Percentiles rank a stretch among this genome's conserved stretches.
Evolutionary conservation across 495 filamentous ascomycete genomes (phyloP).

Genomic region (Usnea hakonensis): DNA sequence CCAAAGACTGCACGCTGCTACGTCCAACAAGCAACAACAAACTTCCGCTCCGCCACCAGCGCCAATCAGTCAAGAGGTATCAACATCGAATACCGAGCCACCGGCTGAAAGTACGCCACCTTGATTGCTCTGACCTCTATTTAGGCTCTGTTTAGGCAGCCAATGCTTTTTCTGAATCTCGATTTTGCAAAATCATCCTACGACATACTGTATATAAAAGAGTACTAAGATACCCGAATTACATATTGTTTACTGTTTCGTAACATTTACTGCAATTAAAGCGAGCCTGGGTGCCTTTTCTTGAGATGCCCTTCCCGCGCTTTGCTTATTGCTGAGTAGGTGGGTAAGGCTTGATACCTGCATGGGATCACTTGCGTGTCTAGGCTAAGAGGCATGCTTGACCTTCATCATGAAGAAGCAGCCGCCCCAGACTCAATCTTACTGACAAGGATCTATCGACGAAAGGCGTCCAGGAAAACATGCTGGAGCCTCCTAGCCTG

Average conservation of each 20-base stretch:
- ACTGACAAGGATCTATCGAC: too few relatives aligned
- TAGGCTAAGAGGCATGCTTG: background rate
- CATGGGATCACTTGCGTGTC: background rate
- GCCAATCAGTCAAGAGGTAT: conserved; percentile 30
- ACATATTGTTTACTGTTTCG: background rate
- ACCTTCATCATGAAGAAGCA: background rate
- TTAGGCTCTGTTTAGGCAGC: background rate
- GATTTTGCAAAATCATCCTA: background rate
- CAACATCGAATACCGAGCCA: background rate
- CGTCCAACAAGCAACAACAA: conserved; percentile 39
- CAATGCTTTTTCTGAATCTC: background rate
- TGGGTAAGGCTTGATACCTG: background rate
- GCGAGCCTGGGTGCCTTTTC: background rate
- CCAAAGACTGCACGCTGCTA: conserved; percentile 79
- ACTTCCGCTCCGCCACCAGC: conserved; percentile 29
- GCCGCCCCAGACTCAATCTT: background rate
- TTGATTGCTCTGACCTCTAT: background rate
- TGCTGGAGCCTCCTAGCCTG: background rate
- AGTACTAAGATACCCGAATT: background rate
- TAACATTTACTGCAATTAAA: background rate
- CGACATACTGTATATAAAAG: background rate
- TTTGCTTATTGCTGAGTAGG: background rate
- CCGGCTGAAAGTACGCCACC: conserved; percentile 27
- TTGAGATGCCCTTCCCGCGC: background rate
- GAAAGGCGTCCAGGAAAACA: background rate